Base-by-base conservation (phyloP, 1,284 basidiomycete genomes). In the Pholiota adiposa region DNA sequence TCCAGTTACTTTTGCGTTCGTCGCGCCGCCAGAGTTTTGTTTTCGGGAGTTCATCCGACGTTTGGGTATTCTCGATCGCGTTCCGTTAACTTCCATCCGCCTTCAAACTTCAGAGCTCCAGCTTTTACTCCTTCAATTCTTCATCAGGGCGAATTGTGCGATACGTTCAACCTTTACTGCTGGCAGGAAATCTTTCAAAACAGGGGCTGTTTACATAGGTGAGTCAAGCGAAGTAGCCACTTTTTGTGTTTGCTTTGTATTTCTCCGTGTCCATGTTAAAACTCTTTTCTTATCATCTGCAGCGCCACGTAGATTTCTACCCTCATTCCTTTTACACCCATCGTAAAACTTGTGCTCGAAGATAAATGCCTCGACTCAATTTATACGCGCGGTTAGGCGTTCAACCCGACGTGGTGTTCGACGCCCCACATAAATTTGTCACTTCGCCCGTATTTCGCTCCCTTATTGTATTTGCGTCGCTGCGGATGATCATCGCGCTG, bases 401-500 rank as follows among this genome's bases (percentile, higher is more conserved):
- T n/a, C 58, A 51, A 4, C n/a, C 54, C 14, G 31, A 51, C 8
- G 18, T 41, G 11, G 54, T 65, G 6, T 90, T 90, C 68, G 89
- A 91, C 73, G 72, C 82, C 0, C 62, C 70, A 3, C 75, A 79
- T 66, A 74, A 73, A 56, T 78, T 80, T 66, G 84, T 89, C 60
- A 86, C 89, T 0, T 90, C 88, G 0, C 84, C 85, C 27, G 51
- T 84, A 63, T 65, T 88, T 4, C 58, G 63, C 51, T 74, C 82
- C 1, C 78, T 85, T 8, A 40, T 67, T 25, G 62, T 71, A 5
- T 79, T 90, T 29, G 85, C 81, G 1, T 56, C 61, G 0, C 62
- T 86, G 29, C 79, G 88, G 51, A 66, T 82, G 38, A 60, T 79
- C 7, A 64, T 90, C 21, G 86, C 82, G 0, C 58, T 83, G 6